These are phyloP conservation scores for Cladorrhinum samala DNA, from an alignment of 495 filamentous ascomycete genomes.

Conservation along the genomic window DNA sequence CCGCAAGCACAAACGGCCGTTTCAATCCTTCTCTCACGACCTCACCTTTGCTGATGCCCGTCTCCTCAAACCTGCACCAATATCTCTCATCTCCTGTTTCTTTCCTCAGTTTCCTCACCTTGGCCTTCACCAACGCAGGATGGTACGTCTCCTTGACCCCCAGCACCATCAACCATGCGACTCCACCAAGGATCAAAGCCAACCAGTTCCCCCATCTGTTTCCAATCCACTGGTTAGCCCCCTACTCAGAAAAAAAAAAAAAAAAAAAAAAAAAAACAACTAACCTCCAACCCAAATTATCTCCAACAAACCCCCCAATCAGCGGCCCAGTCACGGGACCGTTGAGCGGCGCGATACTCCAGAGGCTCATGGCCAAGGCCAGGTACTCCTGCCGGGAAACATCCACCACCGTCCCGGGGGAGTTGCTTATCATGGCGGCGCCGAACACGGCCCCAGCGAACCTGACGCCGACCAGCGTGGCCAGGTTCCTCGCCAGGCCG, in stretches of 20 bases:
- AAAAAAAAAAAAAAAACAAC: conserved; percentile 34
- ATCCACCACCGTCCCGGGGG: conserved; percentile 77
- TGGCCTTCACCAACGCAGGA: conserved; percentile 62
- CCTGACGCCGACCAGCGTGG: conserved; percentile 58
- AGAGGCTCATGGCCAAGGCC: conserved; percentile 66
- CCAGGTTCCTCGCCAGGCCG: conserved; percentile 59
- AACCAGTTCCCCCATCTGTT: conserved; percentile 68
- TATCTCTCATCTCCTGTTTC: conserved; percentile 68
- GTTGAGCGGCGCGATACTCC: conserved; percentile 73
- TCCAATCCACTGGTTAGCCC: background rate
- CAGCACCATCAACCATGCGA: conserved; percentile 46
- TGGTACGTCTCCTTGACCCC: conserved; percentile 71
- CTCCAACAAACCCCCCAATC: conserved; percentile 69
- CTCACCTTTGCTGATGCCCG: conserved; percentile 32
- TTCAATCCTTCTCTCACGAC: conserved; percentile 64
- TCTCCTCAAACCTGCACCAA: conserved; percentile 71
- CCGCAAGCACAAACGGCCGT: conserved; percentile 69
- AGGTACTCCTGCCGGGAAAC: conserved; percentile 64
- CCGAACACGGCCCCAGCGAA: conserved; percentile 78
- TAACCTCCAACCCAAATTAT: conserved; percentile 69
- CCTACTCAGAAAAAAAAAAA: background rate
- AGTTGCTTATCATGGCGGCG: conserved; percentile 71
- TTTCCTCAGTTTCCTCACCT: conserved; percentile 62
- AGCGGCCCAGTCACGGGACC: conserved; percentile 61
- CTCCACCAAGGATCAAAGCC: conserved; percentile 60